phyloP scores from a whole-genome alignment of 1,139 yeast species.

The Scheffersomyces stambukii region DNA sequence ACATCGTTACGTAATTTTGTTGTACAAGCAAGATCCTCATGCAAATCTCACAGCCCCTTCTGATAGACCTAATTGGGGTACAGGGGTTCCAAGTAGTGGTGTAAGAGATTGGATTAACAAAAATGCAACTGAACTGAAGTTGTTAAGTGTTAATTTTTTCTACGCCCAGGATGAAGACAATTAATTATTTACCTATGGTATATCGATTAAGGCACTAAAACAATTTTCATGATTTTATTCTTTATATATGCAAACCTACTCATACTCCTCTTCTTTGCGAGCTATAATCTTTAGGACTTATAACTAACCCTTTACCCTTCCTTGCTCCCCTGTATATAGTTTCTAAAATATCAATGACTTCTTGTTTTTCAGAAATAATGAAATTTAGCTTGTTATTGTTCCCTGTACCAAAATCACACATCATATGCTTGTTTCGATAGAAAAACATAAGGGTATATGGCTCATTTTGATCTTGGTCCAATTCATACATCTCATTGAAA shows the following conservation, averaged over 20 bases:
- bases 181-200: slow-evolving; percentile 11
- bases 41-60: slow-evolving; percentile 36
- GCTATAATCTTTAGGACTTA: slow-evolving; percentile 70
- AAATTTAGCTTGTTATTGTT: slow-evolving; percentile 92
- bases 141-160: slow-evolving; percentile 77
- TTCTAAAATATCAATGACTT: slow-evolving; percentile 85
- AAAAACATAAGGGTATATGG: slow-evolving; percentile 93
- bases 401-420: slow-evolving; percentile 98
- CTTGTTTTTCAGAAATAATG: slow-evolving; percentile 74
- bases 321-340: slow-evolving; percentile 86
- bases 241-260: slow-evolving; percentile 1
- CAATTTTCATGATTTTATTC: background rate
- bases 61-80: slow-evolving; percentile 84
- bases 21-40: slow-evolving; percentile 59
- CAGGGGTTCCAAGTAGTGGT: slow-evolving; percentile 71
- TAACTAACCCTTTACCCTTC: slow-evolving; percentile 89
- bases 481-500: slow-evolving; percentile 87
- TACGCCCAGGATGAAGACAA: slow-evolving; percentile 62
- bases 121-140: slow-evolving; percentile 54
- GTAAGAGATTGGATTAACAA: slow-evolving; percentile 67
- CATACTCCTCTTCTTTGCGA: no score
- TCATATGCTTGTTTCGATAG: slow-evolving; percentile 90
- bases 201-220: background rate
- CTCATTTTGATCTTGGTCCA: slow-evolving; percentile 49
- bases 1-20: slow-evolving; percentile 75